Evolutionary conservation across 768 basidiomycete genomes (phyloP).

Genomic region (Boletus huronensis): DNA sequence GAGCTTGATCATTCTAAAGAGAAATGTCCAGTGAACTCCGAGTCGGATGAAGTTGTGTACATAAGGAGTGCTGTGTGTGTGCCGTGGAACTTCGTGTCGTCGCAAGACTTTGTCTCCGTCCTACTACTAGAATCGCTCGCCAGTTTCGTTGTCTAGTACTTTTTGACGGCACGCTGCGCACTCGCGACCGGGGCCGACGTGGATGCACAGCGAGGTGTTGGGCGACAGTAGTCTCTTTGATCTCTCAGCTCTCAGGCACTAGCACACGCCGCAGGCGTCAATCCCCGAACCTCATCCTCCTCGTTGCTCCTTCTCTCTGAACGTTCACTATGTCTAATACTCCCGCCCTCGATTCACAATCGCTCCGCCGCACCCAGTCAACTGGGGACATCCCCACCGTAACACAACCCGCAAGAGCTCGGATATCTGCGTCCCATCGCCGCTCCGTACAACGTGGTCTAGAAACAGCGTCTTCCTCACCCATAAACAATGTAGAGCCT

Average conservation of each 20-base stretch:
- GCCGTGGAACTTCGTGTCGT: background rate
- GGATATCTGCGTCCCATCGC: conserved; percentile 29
- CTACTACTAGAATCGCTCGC: background rate
- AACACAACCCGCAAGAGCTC: conserved; percentile 25
- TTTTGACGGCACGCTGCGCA: conserved; percentile 9
- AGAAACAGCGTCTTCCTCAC: conserved; percentile 18
- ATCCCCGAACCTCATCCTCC: conserved; percentile 17
- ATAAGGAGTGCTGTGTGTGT: conserved; percentile 7
- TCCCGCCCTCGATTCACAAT: conserved; percentile 29
- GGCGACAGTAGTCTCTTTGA: conserved; percentile 11
- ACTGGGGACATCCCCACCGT: conserved; percentile 32
- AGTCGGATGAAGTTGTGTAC: too few relatives aligned
- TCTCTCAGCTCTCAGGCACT: conserved; percentile 9
- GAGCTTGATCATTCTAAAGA: conserved; percentile 44
- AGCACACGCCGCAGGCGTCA: conserved; percentile 31
- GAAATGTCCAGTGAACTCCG: background rate
- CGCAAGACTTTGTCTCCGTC: conserved; percentile 15
- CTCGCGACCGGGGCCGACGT: conserved; percentile 17
- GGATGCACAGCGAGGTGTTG: conserved; percentile 17
- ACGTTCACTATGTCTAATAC: conserved; percentile 29
- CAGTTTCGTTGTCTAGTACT: background rate
- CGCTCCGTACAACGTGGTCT: conserved; percentile 25
- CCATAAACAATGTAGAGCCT: conserved; percentile 12
- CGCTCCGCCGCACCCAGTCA: conserved; percentile 34
- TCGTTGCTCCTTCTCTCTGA: conserved; percentile 12